phyloP scores from a whole-genome alignment of 305 asterid genomes.

The Fraxinus baroniana region DNA sequence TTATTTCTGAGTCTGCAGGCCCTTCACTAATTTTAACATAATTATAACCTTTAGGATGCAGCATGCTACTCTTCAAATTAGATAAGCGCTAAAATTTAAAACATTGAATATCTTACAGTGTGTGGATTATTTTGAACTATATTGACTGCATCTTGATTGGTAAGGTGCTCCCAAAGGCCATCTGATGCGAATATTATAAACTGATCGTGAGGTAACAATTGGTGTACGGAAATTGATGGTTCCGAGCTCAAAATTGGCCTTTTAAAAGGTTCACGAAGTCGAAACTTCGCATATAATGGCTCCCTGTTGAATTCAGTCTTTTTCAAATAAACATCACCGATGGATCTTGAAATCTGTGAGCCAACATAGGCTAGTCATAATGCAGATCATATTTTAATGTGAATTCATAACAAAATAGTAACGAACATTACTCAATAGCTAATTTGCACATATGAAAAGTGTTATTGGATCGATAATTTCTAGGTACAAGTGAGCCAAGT shows the following conservation, averaged over 20 bases:
- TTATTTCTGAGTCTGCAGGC: not conserved
- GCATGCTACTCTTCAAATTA: not conserved
- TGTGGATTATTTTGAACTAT: slow-evolving; percentile 75
- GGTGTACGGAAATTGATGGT: slow-evolving; percentile 71
- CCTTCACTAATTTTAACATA: not conserved
- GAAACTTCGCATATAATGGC: slow-evolving; percentile 71
- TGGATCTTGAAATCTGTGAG: slow-evolving; percentile 79
- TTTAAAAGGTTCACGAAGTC: slow-evolving; percentile 70
- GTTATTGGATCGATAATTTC: not conserved
- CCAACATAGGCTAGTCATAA: slow-evolving; percentile 5
- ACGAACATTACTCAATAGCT: not conserved
- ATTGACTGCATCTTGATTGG: slow-evolving; percentile 84
- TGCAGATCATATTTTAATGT: not conserved
- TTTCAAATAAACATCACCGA: slow-evolving; percentile 82
- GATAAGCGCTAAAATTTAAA: slow-evolving; percentile 4
- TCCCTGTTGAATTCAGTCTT: slow-evolving; percentile 86
- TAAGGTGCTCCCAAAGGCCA: slow-evolving; percentile 95
- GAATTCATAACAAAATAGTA: not conserved
- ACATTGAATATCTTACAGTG: slow-evolving; percentile 41
- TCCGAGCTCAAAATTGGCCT: slow-evolving; percentile 80
- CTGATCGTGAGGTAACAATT: slow-evolving; percentile 68
- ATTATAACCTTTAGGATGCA: not conserved
- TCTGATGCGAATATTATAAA: slow-evolving; percentile 84
- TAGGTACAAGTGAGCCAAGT: not conserved
- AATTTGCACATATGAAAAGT: not conserved